These are phyloP conservation scores for Yamadazyma trypodendri DNA, from an alignment of 1,139 yeast species.

Conservation along the genomic window DNA sequence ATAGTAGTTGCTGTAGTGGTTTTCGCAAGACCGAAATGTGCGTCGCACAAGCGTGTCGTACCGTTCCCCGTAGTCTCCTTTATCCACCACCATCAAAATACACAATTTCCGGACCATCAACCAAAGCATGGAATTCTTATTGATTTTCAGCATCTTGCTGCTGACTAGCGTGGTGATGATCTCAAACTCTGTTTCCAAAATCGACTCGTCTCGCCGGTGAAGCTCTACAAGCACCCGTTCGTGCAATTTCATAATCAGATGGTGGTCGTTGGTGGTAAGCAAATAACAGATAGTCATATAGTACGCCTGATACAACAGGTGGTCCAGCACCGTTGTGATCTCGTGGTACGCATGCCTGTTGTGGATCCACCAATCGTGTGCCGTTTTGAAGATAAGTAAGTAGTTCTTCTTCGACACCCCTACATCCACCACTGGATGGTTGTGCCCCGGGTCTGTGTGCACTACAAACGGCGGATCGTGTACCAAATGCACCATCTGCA, in stretches of 20 bases:
- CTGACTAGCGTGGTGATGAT: slow-evolving; percentile 30
- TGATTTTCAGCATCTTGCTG: slow-evolving; percentile 36
- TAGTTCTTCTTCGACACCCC: slow-evolving; percentile 35
- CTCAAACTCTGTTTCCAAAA: slow-evolving; percentile 27
- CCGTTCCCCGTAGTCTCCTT: neutral
- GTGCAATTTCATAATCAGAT: slow-evolving; percentile 32
- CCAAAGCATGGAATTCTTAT: slow-evolving; percentile 47
- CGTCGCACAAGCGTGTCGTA: slow-evolving; percentile 17
- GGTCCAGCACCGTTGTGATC: neutral
- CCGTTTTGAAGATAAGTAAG: slow-evolving; percentile 31
- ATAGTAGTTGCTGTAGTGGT: slow-evolving; percentile 45
- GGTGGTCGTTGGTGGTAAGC: slow-evolving; percentile 43
- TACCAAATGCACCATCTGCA: slow-evolving; percentile 9
- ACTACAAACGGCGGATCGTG: slow-evolving; percentile 7
- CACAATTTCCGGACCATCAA: slow-evolving; percentile 30
- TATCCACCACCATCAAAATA: slow-evolving; percentile 12
- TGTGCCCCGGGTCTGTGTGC: too few species aligned
- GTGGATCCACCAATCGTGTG: slow-evolving; percentile 34
- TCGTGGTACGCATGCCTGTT: neutral
- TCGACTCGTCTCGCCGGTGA: slow-evolving; percentile 9
- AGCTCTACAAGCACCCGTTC: slow-evolving; percentile 23
- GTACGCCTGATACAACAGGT: slow-evolving; percentile 13
- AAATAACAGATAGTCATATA: slow-evolving; percentile 35
- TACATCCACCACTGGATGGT: slow-evolving; percentile 29
- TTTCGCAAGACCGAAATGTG: slow-evolving; percentile 28